These are phyloP conservation scores for Moricandia moricandioides DNA, from an alignment of 345 rosid genomes.

Conservation along the genomic window DNA sequence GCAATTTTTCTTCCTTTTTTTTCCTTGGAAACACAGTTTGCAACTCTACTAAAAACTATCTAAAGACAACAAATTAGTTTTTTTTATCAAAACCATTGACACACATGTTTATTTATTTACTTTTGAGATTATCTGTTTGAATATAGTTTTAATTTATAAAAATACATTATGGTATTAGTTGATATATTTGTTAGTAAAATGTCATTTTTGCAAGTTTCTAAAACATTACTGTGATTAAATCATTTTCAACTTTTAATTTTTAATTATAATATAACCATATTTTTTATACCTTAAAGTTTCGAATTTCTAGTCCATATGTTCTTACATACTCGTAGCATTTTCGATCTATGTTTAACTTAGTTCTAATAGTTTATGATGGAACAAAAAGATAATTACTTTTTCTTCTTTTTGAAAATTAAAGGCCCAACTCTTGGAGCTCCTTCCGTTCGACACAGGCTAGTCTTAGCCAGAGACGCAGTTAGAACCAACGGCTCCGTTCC, in stretches of 20 bases:
- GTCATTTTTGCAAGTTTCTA: background rate
- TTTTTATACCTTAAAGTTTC: background rate
- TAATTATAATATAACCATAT: background rate
- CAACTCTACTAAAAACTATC: no score
- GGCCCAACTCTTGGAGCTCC: conserved; percentile 66
- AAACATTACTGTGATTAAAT: background rate
- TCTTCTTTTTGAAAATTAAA: conserved; percentile 14
- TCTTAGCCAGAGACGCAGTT: conserved; percentile 66
- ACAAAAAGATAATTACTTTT: background rate
- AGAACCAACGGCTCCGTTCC: conserved; percentile 46
- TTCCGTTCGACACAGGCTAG: conserved; percentile 44
- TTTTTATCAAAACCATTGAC: background rate
- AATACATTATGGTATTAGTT: background rate
- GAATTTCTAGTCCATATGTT: background rate
- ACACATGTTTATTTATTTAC: background rate
- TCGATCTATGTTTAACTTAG: background rate
- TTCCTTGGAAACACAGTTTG: no score
- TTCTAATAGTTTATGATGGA: background rate
- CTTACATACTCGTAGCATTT: background rate
- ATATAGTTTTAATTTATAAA: background rate
- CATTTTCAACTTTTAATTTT: background rate
- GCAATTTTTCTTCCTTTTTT: no score
- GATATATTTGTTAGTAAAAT: background rate
- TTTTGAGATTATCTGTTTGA: background rate
- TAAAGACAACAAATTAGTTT: background rate